Base-by-base conservation (phyloP, 352 stramenopile species). In the Phytopythium ostracodes region DNA sequence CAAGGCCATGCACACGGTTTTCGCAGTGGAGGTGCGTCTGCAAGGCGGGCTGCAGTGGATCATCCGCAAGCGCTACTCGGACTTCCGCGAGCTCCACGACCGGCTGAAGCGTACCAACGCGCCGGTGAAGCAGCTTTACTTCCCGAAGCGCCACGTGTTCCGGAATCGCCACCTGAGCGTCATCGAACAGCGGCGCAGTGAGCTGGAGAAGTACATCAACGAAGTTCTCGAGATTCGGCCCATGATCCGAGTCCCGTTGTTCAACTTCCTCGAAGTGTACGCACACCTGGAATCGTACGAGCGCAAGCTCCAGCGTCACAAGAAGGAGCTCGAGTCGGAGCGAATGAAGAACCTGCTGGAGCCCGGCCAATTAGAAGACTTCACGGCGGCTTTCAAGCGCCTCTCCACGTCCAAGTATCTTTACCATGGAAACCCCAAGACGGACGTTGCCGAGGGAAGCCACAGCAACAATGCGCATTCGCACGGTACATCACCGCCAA, bases 191-290 rank as follows among this genome's bases (percentile, higher is more conserved):
- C 75, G 87, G 17, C 80, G 87, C 15, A 89, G 74, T 60, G 87
- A 94, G 60, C 61, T 96, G 49, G 87, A 94, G 58, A 91, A 92
- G 65, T 96, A 96, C 65, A 89, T 96, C 57, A 93, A 94, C 63
- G 84, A 94, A 52, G 82, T 92, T 51, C 63, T 96, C 29, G 82
- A 90, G 25, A 91, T 96, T 31, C 72, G 75, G 1, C 84, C 87
- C 56, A 63, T 92, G 15, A 94, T 94, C 29, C 83, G 85, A 20
- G 81, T 94, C 20, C 85, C 85, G 44, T 69, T 96, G n/a, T 94
- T 92, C 67, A 94, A 92, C 63, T 96, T 96, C 59, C 66, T 96
- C 22, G 84, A 93, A 40, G 87, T 96, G 1, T 93, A 96, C 61
- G 81, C 83, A 24, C 86, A 94, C 65, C 88, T 94, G 73, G 85